phyloP scores from a whole-genome alignment of 2,329 filamentous ascomycete genomes.

The Hymenoscyphus occultus region DNA sequence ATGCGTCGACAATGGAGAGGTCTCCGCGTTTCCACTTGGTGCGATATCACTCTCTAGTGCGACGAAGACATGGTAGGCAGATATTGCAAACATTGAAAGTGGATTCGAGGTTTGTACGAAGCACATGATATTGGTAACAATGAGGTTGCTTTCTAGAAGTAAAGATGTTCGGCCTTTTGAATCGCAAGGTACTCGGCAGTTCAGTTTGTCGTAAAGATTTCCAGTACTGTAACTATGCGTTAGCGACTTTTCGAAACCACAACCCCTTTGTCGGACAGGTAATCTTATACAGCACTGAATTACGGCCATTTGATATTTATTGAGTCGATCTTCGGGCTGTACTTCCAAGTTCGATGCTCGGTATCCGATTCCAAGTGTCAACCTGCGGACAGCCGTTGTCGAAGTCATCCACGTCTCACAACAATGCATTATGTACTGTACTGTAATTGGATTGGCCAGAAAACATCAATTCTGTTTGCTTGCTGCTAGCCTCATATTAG shows the following conservation, averaged over 20 bases:
- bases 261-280: background rate
- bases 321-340: background rate
- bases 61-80: background rate
- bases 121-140: background rate
- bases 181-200: background rate
- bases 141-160: background rate
- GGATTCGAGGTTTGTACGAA: background rate
- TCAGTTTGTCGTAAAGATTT: background rate
- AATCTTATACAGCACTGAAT: background rate
- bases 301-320: background rate
- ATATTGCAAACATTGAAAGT: background rate
- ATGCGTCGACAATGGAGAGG: too few relatives aligned
- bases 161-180: background rate
- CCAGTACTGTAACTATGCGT: background rate
- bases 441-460: background rate
- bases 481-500: background rate
- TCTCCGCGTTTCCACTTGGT: background rate
- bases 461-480: conserved; percentile 6
- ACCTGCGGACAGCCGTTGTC: background rate
- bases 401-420: background rate
- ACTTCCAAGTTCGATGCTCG: background rate
- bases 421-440: background rate
- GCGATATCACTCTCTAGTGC: background rate
- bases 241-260: background rate
- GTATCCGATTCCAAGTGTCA: background rate